Percentiles rank a stretch among this genome's conserved stretches.
Conservation (phyloP, 192 early-diverging fungal genomes). For the Coemansia sp. region DNA sequence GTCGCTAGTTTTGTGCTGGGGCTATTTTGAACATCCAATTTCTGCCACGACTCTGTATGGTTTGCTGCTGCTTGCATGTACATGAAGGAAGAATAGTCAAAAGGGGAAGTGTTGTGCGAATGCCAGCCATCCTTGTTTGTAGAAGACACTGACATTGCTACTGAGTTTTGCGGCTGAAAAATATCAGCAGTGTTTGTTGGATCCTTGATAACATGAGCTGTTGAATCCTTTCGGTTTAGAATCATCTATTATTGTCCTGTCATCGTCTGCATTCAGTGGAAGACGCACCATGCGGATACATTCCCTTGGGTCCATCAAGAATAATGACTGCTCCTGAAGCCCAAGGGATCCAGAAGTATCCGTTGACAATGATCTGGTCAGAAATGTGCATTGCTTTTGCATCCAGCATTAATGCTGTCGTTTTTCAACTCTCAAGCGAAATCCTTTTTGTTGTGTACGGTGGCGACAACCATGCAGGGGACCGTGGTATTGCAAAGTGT, state of each 20-base stretch:
- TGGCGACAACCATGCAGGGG: background rate
- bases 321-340: background rate
- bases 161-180: background rate
- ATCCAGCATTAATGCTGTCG: background rate
- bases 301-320: background rate
- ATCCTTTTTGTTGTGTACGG: background rate
- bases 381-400: background rate
- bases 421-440: background rate
- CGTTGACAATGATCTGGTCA: background rate
- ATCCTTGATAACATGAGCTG: background rate
- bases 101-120: too few species aligned
- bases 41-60: background rate
- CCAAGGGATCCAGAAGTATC: background rate
- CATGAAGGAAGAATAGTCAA: background rate
- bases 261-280: background rate
- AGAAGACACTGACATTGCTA: too few species aligned
- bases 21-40: background rate
- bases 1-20: background rate
- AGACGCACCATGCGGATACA: background rate
- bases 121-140: too few species aligned
- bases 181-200: background rate
- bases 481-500: slow-evolving; percentile 6
- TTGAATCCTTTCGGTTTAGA: background rate
- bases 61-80: slow-evolving; percentile 3
- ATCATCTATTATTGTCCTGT: background rate